A percentile compares a stretch with the other conserved stretches of the same genome.
Evolutionary conservation across 257 asterid species (phyloP).

Genomic region (Solanum pimpinellifolium): DNA sequence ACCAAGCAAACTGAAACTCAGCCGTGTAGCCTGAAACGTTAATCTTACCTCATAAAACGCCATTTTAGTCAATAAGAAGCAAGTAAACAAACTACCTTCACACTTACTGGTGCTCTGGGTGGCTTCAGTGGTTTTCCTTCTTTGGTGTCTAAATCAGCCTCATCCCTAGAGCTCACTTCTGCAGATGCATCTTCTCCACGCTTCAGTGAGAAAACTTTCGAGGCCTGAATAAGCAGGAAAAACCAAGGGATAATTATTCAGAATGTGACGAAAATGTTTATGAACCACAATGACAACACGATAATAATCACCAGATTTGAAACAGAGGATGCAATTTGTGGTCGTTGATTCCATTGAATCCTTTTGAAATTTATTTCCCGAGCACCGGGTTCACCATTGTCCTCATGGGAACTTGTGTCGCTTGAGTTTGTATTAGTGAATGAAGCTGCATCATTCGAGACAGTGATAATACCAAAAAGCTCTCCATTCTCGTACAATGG

Average conservation of each 20-base stretch:
- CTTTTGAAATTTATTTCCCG: slow-evolving; percentile 26
- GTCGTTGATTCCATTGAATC: slow-evolving; percentile 29
- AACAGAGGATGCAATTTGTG: slow-evolving; percentile 43
- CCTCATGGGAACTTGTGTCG: slow-evolving; percentile 1
- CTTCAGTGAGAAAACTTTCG: slow-evolving; percentile 25
- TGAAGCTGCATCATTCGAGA: slow-evolving; percentile 58
- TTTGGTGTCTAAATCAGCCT: slow-evolving; percentile 17
- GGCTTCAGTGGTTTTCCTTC: slow-evolving; percentile 42
- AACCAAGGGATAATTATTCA: neutral
- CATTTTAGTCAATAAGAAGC: neutral
- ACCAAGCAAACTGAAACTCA: slow-evolving; percentile 6
- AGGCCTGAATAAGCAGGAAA: slow-evolving; percentile 33
- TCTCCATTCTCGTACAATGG: slow-evolving; percentile 63
- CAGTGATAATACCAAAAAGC: slow-evolving; percentile 51
- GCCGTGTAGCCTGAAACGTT: neutral
- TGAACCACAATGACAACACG: neutral
- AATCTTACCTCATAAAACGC: neutral
- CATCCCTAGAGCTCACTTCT: slow-evolving; percentile 14
- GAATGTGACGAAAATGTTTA: neutral
- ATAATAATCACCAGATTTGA: slow-evolving; percentile 56
- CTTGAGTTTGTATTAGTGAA: slow-evolving; percentile 21
- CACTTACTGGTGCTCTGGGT: slow-evolving; percentile 54
- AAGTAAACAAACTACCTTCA: neutral
- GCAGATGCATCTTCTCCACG: slow-evolving; percentile 19
- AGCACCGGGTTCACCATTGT: slow-evolving; percentile 11